Evolutionary conservation across 257 asterid species (phyloP), one percentile per base, ranked within the genome.

Genomic region (Mitragyna speciosa): DNA sequence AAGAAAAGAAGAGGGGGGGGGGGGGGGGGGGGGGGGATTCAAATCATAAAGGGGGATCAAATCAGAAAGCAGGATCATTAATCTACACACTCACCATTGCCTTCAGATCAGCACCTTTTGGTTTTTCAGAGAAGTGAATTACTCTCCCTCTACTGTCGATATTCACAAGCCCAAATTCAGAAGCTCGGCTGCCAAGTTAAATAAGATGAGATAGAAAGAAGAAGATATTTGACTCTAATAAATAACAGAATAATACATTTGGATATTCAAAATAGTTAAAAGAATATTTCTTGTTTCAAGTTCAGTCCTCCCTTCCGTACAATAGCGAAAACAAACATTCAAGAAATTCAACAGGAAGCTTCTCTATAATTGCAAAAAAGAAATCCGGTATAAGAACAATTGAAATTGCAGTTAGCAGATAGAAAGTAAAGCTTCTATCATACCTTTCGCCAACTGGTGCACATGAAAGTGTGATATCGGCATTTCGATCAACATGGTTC

Each of bases 381-480:
- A 22, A 36, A 71, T 65, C 54, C 1, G 4, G n/a, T 31, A 48
- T 2, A 31, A 51, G 28, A 15, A 68, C 51, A 24, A 26, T 22
- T 58, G 45, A 63, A 63, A 71, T 28, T 33, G 41, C 2, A 76
- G 12, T 4, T 48, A 48, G 52, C 51, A n/a, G 52, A 43, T 52
- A 12, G n/a, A 67, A 78, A 36, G 33, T 7, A 17, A 47, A n/a
- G 61, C 17, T 80, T 36, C 76, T 5, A 15, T 85, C 91, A 45
- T 77, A 93, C 99, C 99, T 96, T 80, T 89, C 95, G n/a, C 77
- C 90, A 68, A 89, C 97, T 0, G 97, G 92, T 36, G 89, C 93
- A 79, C 98, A 96, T 56, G 99, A 94, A 78, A 96, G 96, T 19
- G 98, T 95, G 81, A 92, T 84, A 80, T 96, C 98, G 66, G 98